A percentile compares a stretch with the other conserved stretches of the same genome.
These are phyloP conservation scores for Ophiorrhiza pumila DNA, from an alignment of 257 asterid species.

Conservation along the genomic window DNA sequence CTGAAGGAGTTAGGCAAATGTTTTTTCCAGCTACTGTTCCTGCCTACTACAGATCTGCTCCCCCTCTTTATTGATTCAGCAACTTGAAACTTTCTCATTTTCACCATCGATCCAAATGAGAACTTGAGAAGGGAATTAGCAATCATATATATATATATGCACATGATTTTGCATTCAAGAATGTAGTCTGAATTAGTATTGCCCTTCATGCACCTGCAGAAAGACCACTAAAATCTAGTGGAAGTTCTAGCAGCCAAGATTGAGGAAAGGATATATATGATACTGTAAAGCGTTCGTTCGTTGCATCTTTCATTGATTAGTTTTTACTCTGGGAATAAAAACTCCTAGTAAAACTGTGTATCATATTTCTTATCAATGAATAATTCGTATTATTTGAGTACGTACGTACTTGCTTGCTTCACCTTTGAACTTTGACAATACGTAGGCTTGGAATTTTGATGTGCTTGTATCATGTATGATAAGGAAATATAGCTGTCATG, in stretches of 20 bases:
- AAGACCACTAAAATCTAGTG: neutral
- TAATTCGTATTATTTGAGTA: neutral
- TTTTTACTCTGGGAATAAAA: neutral
- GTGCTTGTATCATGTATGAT: too few species aligned
- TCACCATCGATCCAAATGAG: neutral
- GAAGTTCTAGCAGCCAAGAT: neutral
- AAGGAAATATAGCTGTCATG: neutral
- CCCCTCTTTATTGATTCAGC: conserved; percentile 26
- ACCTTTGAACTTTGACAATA: neutral
- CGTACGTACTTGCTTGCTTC: too few species aligned
- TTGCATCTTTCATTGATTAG: neutral
- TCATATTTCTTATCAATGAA: neutral
- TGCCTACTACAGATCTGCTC: conserved; percentile 71
- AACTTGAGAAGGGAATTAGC: too few species aligned
- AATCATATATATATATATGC: too few species aligned
- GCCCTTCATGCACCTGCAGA: neutral
- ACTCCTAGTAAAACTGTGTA: neutral
- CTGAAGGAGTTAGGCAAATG: conserved; percentile 74
- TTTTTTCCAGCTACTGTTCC: conserved; percentile 74
- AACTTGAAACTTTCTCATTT: neutral
- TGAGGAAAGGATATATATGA: neutral
- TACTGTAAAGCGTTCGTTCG: neutral
- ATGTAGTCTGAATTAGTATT: neutral
- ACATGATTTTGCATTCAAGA: neutral
- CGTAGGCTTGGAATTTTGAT: neutral